These are phyloP conservation scores for Acacia crassicarpa DNA, from an alignment of 306 rosid genomes.

Conservation along the genomic window DNA sequence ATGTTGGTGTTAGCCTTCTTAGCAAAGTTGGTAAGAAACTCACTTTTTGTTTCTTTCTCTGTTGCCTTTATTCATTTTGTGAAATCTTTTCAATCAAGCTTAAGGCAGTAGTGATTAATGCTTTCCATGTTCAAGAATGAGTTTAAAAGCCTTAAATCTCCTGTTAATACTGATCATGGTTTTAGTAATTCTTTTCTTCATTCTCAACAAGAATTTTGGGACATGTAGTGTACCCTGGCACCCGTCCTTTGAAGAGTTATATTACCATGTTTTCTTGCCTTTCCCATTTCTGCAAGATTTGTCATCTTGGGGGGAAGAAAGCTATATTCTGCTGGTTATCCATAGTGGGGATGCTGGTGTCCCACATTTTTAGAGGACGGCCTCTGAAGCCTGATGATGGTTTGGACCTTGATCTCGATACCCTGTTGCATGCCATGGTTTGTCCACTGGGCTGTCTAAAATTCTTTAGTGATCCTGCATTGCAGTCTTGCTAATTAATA, in stretches of 20 bases:
- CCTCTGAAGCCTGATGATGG: not conserved
- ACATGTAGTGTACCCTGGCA: not conserved
- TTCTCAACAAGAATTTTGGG: not conserved
- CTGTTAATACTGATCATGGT: not conserved
- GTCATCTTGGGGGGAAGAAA: not conserved
- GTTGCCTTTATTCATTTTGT: slow-evolving; percentile 1
- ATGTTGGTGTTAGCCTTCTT: slow-evolving; percentile 98
- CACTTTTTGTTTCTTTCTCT: not conserved
- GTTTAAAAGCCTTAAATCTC: not conserved
- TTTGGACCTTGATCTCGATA: not conserved
- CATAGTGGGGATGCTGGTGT: not conserved
- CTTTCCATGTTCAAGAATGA: not conserved
- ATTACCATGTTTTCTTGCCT: not conserved
- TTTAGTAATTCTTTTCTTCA: not conserved
- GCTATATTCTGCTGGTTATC: not conserved
- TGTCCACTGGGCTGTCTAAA: not conserved
- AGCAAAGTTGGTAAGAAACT: slow-evolving; percentile 80
- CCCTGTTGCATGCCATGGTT: not conserved
- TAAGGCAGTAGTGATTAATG: slow-evolving; percentile 6
- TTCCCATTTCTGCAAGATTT: not conserved
- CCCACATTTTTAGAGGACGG: not conserved
- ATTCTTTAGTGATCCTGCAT: not conserved
- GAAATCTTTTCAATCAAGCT: slow-evolving; percentile 19
- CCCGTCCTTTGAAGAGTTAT: not conserved
- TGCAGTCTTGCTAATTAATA: not conserved